Conservation (phyloP, 148 eudicot genomes). For the Fagopyrum homotropicum region DNA sequence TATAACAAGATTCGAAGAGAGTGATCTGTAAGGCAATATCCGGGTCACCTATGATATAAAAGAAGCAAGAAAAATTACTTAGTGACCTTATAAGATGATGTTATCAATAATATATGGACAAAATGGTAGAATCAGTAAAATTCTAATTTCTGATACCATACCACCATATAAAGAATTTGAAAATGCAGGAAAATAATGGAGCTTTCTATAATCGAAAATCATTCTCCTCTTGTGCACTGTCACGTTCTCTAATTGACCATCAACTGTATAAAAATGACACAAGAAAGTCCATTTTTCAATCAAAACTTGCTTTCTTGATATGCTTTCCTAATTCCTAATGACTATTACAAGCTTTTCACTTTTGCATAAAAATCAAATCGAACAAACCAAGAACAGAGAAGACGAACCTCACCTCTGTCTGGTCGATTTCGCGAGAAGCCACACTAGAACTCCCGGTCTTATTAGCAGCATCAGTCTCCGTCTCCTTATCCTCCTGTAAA, state of each 20-base stretch:
- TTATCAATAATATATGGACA: background rate
- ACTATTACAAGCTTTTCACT: background rate
- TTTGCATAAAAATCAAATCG: background rate
- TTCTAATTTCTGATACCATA: background rate
- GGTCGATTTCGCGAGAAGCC: conserved; percentile 24
- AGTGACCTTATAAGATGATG: background rate
- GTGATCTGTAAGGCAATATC: conserved; percentile 60
- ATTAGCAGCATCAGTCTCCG: background rate
- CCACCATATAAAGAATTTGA: background rate
- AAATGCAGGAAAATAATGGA: background rate
- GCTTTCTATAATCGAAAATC: background rate
- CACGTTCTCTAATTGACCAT: background rate
- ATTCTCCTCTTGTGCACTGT: background rate
- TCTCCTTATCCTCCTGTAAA: conserved; percentile 7
- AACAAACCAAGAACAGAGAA: conserved; percentile 6
- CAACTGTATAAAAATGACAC: background rate
- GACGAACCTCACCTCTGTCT: conserved; percentile 74
- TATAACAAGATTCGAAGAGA: conserved; percentile 49
- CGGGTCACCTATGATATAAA: conserved; percentile 33
- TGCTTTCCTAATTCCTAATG: background rate
- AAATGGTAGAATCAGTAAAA: background rate
- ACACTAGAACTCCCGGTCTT: conserved; percentile 11
- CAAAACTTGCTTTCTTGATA: background rate
- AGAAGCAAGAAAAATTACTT: background rate
- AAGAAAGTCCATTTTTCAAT: background rate